phyloP scores from a whole-genome alignment of 73 alveolate species.

The Tetrahymena elliotti region DNA sequence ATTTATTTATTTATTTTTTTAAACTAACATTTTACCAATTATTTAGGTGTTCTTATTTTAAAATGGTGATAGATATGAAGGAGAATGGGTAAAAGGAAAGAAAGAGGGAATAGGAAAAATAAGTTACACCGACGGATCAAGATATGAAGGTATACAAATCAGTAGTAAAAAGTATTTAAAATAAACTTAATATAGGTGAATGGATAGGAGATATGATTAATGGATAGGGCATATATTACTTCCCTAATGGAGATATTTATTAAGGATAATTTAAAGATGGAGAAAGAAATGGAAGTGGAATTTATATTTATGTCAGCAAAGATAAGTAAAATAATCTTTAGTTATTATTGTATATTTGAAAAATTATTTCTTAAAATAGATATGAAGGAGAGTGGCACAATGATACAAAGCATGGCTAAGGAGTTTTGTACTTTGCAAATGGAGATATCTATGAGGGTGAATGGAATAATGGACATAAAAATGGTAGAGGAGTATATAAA shows the following conservation, averaged over 20 bases:
- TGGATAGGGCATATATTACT: constrained; percentile 29
- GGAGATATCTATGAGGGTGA: constrained; percentile 50
- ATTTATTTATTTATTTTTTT: neutral
- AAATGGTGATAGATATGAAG: constrained; percentile 35
- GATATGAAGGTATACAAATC: constrained; percentile 38
- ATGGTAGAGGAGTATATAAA: constrained; percentile 44
- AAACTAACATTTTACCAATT: neutral
- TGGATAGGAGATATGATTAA: constrained; percentile 38
- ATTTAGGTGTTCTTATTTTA: constrained; percentile 2
- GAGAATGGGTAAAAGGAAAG: constrained; percentile 19
- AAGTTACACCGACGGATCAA: constrained; percentile 52
- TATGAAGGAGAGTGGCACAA: constrained; percentile 18
- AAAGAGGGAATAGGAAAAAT: constrained; percentile 41
- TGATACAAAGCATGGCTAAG: constrained; percentile 38
- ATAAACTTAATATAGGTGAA: constrained; percentile 2
- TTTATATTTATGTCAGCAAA: constrained; percentile 30
- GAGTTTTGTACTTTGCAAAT: constrained; percentile 6
- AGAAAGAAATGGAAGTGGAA: constrained; percentile 43
- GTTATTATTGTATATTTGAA: neutral
- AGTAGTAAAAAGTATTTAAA: neutral
- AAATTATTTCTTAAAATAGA: neutral
- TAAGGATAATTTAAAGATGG: constrained; percentile 43
- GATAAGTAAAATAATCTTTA: neutral
- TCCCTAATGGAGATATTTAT: constrained; percentile 39
- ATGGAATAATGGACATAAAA: constrained; percentile 42